A percentile compares a stretch with the other conserved stretches of the same genome.
phyloP scores from a whole-genome alignment of 1,284 basidiomycete genomes.

The Ceratobasidium sp. region DNA sequence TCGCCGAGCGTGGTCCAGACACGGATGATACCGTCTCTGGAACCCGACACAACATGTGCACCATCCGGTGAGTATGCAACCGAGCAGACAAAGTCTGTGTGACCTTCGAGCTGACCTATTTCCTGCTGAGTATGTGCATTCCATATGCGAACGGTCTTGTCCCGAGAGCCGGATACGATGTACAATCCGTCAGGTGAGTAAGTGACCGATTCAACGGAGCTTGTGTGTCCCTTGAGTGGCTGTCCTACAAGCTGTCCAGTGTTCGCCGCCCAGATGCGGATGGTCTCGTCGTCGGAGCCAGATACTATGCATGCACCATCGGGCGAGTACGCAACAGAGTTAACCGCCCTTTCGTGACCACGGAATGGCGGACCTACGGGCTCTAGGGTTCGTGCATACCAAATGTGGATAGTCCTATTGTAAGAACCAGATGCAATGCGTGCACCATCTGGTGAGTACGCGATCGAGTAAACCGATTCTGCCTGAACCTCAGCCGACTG shows the following conservation, averaged over 20 bases:
- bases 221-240: background rate
- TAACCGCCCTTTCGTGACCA: too few species aligned
- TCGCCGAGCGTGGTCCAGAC: background rate
- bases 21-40: background rate
- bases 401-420: too few species aligned
- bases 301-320: background rate
- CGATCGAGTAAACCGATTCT: too few species aligned
- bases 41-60: background rate
- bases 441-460: too few species aligned
- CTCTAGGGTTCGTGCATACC: too few species aligned
- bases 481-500: too few species aligned
- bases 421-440: too few species aligned
- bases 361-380: too few species aligned
- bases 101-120: background rate
- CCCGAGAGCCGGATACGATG: background rate
- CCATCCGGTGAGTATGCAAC: constrained; percentile 6
- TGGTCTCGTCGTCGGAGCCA: background rate
- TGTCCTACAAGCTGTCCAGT: background rate
- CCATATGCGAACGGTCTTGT: background rate
- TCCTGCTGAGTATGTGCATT: too few species aligned
- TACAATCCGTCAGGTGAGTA: background rate
- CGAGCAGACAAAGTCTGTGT: background rate
- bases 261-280: background rate
- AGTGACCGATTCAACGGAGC: background rate
- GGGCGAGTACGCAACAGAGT: background rate